Percentiles rank a stretch among this genome's conserved stretches.
Conservation (phyloP, 495 filamentous ascomycete genomes). For the Penicillium coprophilum region DNA sequence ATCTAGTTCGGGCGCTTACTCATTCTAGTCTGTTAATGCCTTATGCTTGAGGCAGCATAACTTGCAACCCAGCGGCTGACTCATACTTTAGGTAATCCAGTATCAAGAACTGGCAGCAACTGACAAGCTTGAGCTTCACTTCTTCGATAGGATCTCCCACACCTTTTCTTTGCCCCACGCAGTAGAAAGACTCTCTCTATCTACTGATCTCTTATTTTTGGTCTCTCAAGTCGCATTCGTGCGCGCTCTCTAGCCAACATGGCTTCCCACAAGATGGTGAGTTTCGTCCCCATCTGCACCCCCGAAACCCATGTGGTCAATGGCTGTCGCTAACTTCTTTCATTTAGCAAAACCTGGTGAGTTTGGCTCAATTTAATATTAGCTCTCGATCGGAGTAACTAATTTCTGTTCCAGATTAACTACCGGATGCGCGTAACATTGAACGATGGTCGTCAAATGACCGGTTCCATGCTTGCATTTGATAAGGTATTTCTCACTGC, state of each 20-base stretch:
- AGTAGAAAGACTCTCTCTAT: constrained; percentile 28
- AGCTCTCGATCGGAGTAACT: constrained; percentile 18
- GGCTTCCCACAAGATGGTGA: constrained; percentile 96
- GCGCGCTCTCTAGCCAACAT: constrained; percentile 61
- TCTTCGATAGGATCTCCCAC: constrained; percentile 20
- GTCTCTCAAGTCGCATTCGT: constrained; percentile 66
- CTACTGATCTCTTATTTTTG: constrained; percentile 50
- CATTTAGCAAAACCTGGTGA: constrained; percentile 91
- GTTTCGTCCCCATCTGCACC: constrained; percentile 41
- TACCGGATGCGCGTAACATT: constrained; percentile 98
- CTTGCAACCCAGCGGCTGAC: neutral
- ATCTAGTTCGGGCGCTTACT: neutral
- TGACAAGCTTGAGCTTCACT: constrained; percentile 26
- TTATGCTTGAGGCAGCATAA: neutral
- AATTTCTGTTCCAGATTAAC: constrained; percentile 72
- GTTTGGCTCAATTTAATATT: constrained; percentile 33
- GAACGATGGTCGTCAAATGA: constrained; percentile 94
- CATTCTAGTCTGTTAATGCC: neutral
- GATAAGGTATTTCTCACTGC: constrained; percentile 69
- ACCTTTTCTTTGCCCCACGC: constrained; percentile 17
- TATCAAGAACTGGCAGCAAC: constrained; percentile 27
- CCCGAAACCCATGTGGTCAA: constrained; percentile 55
- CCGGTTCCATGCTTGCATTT: constrained; percentile 94
- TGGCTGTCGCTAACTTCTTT: constrained; percentile 64
- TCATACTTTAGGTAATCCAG: constrained; percentile 17